A percentile compares a stretch with the other conserved stretches of the same genome.
Conservation (phyloP, 2,329 filamentous ascomycete species). For the Dactylonectria macrodidyma region DNA sequence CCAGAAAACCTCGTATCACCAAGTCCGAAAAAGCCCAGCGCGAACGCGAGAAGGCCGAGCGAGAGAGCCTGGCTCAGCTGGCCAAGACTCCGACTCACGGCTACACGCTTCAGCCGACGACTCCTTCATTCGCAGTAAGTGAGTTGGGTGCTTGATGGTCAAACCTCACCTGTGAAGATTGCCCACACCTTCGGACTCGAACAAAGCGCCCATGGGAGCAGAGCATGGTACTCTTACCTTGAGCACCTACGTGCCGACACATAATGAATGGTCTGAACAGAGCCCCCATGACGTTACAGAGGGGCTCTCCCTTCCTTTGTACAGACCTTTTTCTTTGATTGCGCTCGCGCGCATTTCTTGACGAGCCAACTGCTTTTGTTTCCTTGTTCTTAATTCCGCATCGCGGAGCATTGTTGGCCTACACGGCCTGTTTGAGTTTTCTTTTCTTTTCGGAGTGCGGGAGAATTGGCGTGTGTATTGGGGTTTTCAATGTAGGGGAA, state of each 20-base stretch:
- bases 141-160: slow-evolving; percentile 52
- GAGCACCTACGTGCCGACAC: not conserved
- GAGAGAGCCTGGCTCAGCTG: slow-evolving; percentile 68
- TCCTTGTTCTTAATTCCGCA: slow-evolving; percentile 32
- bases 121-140: slow-evolving; percentile 55
- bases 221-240: not conserved
- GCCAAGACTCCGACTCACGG: slow-evolving; percentile 56
- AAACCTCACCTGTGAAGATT: not conserved
- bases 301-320: slow-evolving; percentile 1
- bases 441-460: slow-evolving; percentile 32
- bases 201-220: slow-evolving; percentile 3
- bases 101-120: slow-evolving; percentile 56
- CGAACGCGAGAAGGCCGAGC: slow-evolving; percentile 85
- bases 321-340: slow-evolving; percentile 6
- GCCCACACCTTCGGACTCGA: not conserved
- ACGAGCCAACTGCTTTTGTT: slow-evolving; percentile 25
- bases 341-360: not conserved
- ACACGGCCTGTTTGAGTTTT: slow-evolving; percentile 35
- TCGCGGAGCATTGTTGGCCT: slow-evolving; percentile 36
- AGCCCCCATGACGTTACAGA: not conserved
- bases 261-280: not conserved
- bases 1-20: slow-evolving; percentile 86
- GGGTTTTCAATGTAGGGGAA: slow-evolving; percentile 34
- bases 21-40: slow-evolving; percentile 88
- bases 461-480: slow-evolving; percentile 44